These are phyloP conservation scores for Colletotrichum falcatum DNA, from an alignment of 2,329 filamentous ascomycete genomes.

Conservation along the genomic window DNA sequence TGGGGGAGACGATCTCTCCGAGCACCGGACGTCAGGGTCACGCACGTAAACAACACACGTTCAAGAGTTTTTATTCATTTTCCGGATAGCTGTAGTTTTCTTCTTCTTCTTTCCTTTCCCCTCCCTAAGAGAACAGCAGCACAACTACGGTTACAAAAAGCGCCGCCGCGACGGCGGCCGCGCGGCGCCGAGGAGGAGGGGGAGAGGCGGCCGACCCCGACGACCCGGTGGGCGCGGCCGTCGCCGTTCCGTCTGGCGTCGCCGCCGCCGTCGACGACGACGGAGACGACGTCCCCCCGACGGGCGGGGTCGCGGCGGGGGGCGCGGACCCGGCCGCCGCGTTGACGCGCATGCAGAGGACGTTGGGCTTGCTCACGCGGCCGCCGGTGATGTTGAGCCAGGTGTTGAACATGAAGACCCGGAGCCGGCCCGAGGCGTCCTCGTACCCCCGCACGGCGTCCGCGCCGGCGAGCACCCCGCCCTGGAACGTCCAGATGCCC, in stretches of 20 bases:
- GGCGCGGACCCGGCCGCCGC: no score
- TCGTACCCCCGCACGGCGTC: neutral
- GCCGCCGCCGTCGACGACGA: no score
- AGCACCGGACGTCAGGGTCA: no score
- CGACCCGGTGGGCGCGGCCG: neutral
- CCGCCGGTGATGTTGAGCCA: neutral
- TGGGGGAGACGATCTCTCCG: no score
- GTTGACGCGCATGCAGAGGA: slow-evolving; percentile 26
- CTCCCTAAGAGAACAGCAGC: neutral
- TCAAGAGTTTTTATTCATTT: no score
- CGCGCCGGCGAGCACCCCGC: slow-evolving; percentile 9
- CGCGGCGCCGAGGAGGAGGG: neutral
- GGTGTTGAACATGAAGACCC: slow-evolving; percentile 25
- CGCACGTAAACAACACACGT: no score
- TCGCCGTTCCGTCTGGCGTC: neutral
- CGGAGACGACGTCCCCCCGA: no score
- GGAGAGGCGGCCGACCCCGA: neutral
- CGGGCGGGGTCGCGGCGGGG: no score
- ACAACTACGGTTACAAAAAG: neutral
- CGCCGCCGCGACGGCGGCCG: neutral
- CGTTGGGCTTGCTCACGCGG: neutral
- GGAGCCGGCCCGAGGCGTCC: slow-evolving; percentile 6
- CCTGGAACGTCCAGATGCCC: neutral
- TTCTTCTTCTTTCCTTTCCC: neutral
- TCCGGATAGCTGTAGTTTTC: no score